A percentile compares a stretch with the other conserved stretches of the same genome.
phyloP scores from a whole-genome alignment of 148 eudicot genomes.

The Camellia japonica region DNA sequence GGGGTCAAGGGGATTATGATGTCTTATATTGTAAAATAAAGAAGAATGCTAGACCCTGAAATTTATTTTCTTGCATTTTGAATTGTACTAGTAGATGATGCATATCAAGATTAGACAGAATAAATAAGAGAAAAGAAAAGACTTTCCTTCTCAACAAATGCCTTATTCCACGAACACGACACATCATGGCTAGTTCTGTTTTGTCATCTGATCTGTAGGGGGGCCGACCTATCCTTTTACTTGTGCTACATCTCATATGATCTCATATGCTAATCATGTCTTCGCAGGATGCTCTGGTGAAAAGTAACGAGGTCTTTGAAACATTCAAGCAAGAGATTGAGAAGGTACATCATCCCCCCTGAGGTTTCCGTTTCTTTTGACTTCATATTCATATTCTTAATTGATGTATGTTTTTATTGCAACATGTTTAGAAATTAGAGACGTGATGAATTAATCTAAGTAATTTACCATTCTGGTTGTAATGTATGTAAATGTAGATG shows the following conservation, averaged over 20 bases:
- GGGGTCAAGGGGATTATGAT: not conserved
- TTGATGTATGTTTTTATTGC: not conserved
- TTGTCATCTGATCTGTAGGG: not conserved
- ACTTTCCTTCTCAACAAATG: too few relatives aligned
- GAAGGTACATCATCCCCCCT: conserved; percentile 49
- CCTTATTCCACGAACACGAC: too few relatives aligned
- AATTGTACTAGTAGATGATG: too few relatives aligned
- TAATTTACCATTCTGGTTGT: conserved; percentile 19
- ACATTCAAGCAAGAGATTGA: conserved; percentile 95
- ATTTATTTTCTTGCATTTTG: too few relatives aligned
- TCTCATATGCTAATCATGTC: conserved; percentile 7
- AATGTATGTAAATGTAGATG: conserved; percentile 56
- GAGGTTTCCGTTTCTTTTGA: conserved; percentile 5
- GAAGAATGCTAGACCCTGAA: not conserved
- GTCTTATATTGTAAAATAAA: not conserved
- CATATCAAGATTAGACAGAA: too few relatives aligned
- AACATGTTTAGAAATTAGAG: not conserved
- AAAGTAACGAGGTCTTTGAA: conserved; percentile 96
- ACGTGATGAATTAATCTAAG: conserved; percentile 14
- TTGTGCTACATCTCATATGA: not conserved
- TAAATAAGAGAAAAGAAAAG: too few relatives aligned
- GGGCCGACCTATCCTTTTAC: not conserved
- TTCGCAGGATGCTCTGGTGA: conserved; percentile 87
- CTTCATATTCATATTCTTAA: not conserved
- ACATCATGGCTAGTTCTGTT: too few relatives aligned